phyloP scores from a whole-genome alignment of 495 filamentous ascomycete genomes.

The Amphirosellinia nigrospora region DNA sequence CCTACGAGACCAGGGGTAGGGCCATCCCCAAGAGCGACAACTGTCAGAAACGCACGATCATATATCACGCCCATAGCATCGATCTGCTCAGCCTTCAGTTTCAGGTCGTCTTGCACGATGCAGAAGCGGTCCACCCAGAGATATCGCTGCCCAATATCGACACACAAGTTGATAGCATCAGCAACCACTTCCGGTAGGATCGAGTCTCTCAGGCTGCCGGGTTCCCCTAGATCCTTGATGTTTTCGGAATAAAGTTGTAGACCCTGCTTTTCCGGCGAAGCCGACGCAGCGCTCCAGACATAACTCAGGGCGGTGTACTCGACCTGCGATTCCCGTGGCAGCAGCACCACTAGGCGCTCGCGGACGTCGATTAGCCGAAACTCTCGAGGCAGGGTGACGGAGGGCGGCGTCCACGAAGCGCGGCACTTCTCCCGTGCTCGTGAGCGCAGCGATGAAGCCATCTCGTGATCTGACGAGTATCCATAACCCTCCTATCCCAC shows the following conservation, averaged over 20 bases:
- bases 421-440: not conserved
- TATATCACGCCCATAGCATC: not conserved
- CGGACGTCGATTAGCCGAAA: not conserved
- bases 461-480: not conserved
- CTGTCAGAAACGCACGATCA: constrained; percentile 4
- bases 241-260: not conserved
- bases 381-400: not conserved
- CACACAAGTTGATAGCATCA: not conserved
- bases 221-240: no score
- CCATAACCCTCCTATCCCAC: not conserved
- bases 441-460: not conserved
- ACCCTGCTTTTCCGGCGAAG: not conserved
- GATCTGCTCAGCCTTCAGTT: not conserved
- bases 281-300: not conserved
- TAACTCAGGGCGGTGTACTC: not conserved
- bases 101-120: not conserved
- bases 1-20: not conserved
- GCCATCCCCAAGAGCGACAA: not conserved
- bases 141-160: not conserved
- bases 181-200: not conserved
- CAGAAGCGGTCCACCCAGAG: not conserved
- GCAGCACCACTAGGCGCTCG: not conserved
- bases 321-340: not conserved
- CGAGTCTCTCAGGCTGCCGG: not conserved
- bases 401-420: not conserved